Conservation (phyloP, 768 basidiomycete genomes). For the Panus rudis region DNA sequence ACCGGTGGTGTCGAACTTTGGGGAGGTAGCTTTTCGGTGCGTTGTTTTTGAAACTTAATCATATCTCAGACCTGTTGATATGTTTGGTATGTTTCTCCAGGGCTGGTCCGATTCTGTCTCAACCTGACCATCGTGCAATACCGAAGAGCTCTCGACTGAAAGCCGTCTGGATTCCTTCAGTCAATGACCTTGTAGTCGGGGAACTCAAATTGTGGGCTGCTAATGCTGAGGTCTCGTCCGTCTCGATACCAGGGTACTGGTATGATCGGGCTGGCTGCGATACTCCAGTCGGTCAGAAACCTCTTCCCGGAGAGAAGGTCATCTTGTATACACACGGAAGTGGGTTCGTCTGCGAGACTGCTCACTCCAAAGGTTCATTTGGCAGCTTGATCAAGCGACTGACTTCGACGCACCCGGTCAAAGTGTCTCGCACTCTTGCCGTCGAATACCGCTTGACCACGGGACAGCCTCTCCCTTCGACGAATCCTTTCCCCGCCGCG, state of each 20-base stretch:
- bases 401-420: background rate
- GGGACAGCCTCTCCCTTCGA: conserved; percentile 29
- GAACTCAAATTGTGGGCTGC: conserved; percentile 24
- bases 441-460: conserved; percentile 67
- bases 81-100: background rate
- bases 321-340: conserved; percentile 11
- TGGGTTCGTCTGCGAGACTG: background rate
- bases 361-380: background rate
- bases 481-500: conserved; percentile 61
- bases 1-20: background rate
- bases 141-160: too few species aligned
- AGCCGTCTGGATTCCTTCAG: conserved; percentile 28
- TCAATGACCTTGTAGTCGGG: conserved; percentile 26
- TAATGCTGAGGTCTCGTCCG: conserved; percentile 20
- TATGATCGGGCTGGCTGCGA: background rate
- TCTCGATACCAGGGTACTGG: conserved; percentile 32
- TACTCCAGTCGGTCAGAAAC: background rate
- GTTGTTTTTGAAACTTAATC: background rate
- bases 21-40: background rate
- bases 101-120: background rate
- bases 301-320: background rate
- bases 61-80: background rate
- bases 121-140: background rate
- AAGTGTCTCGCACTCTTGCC: conserved; percentile 41
- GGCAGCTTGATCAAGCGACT: background rate